Base-by-base conservation (phyloP, 768 basidiomycete genomes). In the Guyanaporus albipodus region DNA sequence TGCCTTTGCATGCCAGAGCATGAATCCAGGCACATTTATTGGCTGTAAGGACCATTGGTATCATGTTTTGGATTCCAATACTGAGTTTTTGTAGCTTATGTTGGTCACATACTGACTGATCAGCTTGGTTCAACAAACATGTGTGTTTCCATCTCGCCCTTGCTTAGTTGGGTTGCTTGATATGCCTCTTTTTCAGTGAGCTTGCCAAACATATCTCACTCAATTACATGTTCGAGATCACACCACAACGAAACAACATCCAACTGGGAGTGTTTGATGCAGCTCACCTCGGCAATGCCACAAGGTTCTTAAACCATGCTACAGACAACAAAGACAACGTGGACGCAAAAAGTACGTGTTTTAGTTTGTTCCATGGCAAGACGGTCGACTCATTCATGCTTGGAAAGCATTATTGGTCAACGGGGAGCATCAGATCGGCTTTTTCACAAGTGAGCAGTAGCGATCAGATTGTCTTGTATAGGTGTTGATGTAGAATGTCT, bases 271-370 rank as follows among this genome's bases (percentile, higher is more conserved):
- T 57, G 32, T 44, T 56, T 32, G 77, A 79, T 61, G 71, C 75
- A 18, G 67, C 66, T n/a, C 46, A 54, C 9, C 46, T 70, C 10
- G 74, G 76, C 0, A 76, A 79, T 57, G 60, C 68, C 34, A 74
- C 70, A 0, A 62, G 76, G 26, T 78, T 69, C 44, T 49, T 78
- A 2, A 78, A 78, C 50, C 71, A 74, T 42, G 36, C 21, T 1
- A 2, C 8, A 2, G 19, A 18, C 14, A 36, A 39, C 4, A 15
- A 36, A 12, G 56, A 33, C 4, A 57, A 61, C 40, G 57, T 62
- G n/a, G 42, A 37, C 8, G 66, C 68, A 44, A 46, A 0, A 2
- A 8, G 71, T 73, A 46, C 51, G 63, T 59, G 3, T 21, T 35
- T 11, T 6, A 1, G 17, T 24, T 6, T 45, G 14, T 17, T 4